Conservation (phyloP, 352 stramenopile species). For the Aphanomyces euteiches region DNA sequence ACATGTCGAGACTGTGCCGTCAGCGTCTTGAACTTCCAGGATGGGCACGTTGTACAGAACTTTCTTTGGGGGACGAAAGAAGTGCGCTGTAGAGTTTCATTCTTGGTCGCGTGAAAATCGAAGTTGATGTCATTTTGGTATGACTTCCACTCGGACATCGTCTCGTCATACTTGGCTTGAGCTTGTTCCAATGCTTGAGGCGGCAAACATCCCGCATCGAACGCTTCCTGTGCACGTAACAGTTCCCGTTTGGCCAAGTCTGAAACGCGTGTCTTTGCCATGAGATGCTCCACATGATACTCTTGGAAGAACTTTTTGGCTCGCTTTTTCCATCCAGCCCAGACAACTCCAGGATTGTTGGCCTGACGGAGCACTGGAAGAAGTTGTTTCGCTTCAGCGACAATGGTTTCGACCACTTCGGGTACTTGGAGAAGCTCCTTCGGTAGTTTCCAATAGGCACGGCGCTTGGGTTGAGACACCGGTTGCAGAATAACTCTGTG, state of each 20-base stretch:
- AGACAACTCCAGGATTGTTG: background rate
- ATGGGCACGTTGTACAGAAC: slow-evolving; percentile 11
- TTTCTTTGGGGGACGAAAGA: slow-evolving; percentile 1
- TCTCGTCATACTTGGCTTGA: no score
- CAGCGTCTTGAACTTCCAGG: background rate
- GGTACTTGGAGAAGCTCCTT: slow-evolving; percentile 1
- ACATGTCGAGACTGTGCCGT: background rate
- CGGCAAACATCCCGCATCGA: background rate
- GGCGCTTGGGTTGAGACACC: background rate
- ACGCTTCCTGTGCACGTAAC: background rate
- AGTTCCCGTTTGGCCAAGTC: background rate
- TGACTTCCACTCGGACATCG: background rate
- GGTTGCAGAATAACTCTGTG: background rate
- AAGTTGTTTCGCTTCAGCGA: background rate
- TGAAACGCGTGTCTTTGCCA: background rate
- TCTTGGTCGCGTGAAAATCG: slow-evolving; percentile 6
- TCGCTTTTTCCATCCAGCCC: slow-evolving; percentile 13
- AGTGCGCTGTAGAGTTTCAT: background rate
- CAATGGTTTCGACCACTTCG: background rate
- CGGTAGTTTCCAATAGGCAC: background rate
- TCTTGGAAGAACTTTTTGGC: background rate
- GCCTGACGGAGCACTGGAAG: background rate
- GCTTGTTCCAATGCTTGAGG: no score
- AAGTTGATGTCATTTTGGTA: slow-evolving; percentile 13
- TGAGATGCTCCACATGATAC: background rate